Evolutionary conservation across 2,329 filamentous ascomycete genomes (phyloP).

Genomic region (Ambrosiella cleistominuta): DNA sequence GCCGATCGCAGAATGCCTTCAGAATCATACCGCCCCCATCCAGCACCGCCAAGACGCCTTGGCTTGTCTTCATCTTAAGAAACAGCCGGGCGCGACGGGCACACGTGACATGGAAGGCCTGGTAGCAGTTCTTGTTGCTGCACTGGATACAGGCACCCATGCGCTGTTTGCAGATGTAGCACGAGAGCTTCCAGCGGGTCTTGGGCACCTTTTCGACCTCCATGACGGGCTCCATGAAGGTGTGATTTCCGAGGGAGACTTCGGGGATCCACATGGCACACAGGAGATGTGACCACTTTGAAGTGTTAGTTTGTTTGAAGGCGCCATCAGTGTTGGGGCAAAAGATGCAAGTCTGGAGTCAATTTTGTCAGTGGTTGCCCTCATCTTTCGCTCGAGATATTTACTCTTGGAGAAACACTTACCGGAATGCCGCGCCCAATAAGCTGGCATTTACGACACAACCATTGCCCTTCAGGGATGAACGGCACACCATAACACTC

Average conservation of each 20-base stretch:
- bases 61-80: conserved; percentile 89
- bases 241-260: conserved; percentile 84
- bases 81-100: conserved; percentile 74
- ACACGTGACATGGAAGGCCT: conserved; percentile 94
- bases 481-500: conserved; percentile 98
- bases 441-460: conserved; percentile 90
- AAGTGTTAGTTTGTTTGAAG: conserved; percentile 93
- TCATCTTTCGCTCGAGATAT: not conserved
- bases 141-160: conserved; percentile 99
- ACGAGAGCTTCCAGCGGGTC: conserved; percentile 79
- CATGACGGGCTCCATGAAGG: conserved; percentile 96
- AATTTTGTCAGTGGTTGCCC: conserved; percentile 1
- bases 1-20: conserved; percentile 91
- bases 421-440: conserved; percentile 81
- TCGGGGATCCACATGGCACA: conserved; percentile 99
- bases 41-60: conserved; percentile 59
- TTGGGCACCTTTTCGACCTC: conserved; percentile 96
- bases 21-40: conserved; percentile 57
- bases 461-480: conserved; percentile 96
- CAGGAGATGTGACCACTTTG: conserved; percentile 90
- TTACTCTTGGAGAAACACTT: conserved; percentile 20
- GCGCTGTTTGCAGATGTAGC: conserved; percentile 91
- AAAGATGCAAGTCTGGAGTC: conserved; percentile 70
- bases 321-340: conserved; percentile 94
- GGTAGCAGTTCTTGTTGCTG: conserved; percentile 91